Evolutionary conservation across 2,329 filamentous ascomycete genomes (phyloP).

Genomic region (Cercospora beticola): DNA sequence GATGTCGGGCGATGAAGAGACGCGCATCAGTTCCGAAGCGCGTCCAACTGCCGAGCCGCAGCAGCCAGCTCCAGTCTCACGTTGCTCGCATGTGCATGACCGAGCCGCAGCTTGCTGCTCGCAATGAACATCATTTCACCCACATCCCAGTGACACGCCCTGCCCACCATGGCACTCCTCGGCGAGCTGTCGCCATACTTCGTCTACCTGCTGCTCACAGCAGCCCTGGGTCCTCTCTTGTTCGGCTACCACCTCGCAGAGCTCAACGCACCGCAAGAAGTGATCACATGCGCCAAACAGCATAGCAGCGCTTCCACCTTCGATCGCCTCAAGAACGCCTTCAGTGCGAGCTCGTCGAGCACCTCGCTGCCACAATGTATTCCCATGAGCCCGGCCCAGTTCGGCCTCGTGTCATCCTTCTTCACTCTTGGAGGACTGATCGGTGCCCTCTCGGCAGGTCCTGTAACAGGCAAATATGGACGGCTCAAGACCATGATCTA

Average conservation of each 20-base stretch:
- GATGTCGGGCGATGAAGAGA: not conserved
- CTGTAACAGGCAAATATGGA: constrained; percentile 73
- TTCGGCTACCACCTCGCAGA: constrained; percentile 95
- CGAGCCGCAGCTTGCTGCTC: not conserved
- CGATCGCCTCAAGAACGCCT: constrained; percentile 47
- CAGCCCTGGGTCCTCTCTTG: constrained; percentile 83
- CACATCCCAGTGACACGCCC: not conserved
- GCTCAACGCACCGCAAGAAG: constrained; percentile 90
- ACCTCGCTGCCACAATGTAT: constrained; percentile 70
- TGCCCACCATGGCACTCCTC: constrained; percentile 29
- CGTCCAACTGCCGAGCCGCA: not conserved
- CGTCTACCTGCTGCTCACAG: constrained; percentile 69
- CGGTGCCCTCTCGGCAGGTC: constrained; percentile 77
- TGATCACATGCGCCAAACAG: constrained; percentile 78
- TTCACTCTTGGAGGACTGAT: constrained; percentile 87
- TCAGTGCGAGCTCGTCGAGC: constrained; percentile 47
- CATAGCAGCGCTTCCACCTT: constrained; percentile 40
- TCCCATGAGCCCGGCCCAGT: constrained; percentile 76
- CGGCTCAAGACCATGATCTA: constrained; percentile 72
- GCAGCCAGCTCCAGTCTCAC: not conserved
- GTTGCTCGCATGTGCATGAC: not conserved
- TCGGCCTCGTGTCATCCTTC: constrained; percentile 83
- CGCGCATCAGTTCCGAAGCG: not conserved
- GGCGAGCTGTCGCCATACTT: constrained; percentile 70
- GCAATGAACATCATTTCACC: not conserved